A percentile compares a stretch with the other conserved stretches of the same genome.
These are phyloP conservation scores for Mycena alexandri DNA, from an alignment of 768 basidiomycete species.

Conservation along the genomic window DNA sequence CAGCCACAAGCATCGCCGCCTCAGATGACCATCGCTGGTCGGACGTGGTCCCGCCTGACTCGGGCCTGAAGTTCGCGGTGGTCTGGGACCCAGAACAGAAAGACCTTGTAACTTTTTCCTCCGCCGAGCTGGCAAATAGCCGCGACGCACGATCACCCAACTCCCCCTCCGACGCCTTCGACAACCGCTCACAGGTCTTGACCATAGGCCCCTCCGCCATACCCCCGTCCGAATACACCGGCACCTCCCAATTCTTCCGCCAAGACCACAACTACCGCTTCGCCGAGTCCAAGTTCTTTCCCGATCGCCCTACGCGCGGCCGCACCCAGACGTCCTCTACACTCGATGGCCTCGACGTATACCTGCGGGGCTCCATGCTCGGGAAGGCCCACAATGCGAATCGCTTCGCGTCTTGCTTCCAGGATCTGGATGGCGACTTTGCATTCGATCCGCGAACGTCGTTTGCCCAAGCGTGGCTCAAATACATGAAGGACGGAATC, in stretches of 20 bases:
- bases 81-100: constrained; percentile 67
- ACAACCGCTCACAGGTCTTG: constrained; percentile 44
- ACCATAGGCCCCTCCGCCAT: constrained; percentile 41
- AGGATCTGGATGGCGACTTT: constrained; percentile 30
- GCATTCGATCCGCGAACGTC: constrained; percentile 34
- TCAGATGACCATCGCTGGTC: constrained; percentile 61
- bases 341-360: constrained; percentile 53
- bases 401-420: constrained; percentile 46
- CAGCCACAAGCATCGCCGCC: constrained; percentile 32
- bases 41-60: constrained; percentile 66
- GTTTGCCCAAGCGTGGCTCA: constrained; percentile 29
- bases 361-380: constrained; percentile 48
- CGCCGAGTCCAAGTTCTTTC: constrained; percentile 20
- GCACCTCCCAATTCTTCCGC: constrained; percentile 45
- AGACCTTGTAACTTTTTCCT: constrained; percentile 70
- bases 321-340: constrained; percentile 54
- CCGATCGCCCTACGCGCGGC: constrained; percentile 26
- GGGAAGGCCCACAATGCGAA: constrained; percentile 43
- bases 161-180: constrained; percentile 46
- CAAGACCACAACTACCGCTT: constrained; percentile 42
- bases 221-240: constrained; percentile 39
- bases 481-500: background rate
- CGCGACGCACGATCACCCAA: constrained; percentile 15
- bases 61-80: constrained; percentile 70
- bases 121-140: constrained; percentile 56